A percentile compares a stretch with the other conserved stretches of the same genome.
Conservation (phyloP, 768 basidiomycete species). For the Lactarius indigo region DNA sequence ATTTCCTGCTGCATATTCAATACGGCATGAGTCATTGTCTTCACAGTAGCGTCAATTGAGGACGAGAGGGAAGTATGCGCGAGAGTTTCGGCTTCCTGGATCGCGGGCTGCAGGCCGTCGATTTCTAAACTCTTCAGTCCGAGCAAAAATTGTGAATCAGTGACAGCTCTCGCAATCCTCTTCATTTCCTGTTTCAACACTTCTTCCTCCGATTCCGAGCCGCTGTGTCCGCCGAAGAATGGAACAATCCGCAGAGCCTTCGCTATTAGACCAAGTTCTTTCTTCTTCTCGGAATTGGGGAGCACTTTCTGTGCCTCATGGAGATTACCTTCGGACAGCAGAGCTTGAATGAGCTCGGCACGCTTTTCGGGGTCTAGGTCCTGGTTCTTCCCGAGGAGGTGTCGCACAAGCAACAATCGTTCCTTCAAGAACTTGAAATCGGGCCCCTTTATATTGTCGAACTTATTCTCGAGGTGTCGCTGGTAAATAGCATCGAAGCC, state of each 20-base stretch:
- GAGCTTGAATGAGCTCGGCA: neutral
- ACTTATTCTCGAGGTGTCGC: neutral
- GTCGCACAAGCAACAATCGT: neutral
- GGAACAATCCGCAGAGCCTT: neutral
- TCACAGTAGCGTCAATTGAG: neutral
- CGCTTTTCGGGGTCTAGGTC: neutral
- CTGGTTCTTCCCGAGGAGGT: neutral
- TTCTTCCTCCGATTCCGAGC: neutral
- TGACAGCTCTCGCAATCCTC: neutral
- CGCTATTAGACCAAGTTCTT: neutral
- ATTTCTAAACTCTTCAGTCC: slow-evolving; percentile 1
- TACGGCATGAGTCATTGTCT: neutral
- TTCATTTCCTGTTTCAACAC: slow-evolving; percentile 4
- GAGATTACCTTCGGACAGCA: neutral
- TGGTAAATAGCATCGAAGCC: neutral
- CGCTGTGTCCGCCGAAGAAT: neutral
- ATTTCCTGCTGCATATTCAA: slow-evolving; percentile 6
- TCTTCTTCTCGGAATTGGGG: neutral
- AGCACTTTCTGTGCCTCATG: neutral
- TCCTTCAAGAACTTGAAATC: neutral
- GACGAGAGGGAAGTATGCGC: slow-evolving; percentile 3
- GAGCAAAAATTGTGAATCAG: slow-evolving; percentile 12
- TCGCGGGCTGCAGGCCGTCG: neutral
- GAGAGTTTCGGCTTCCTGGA: neutral
- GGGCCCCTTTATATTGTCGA: neutral